These are phyloP conservation scores for Termitomyces sp. DNA, from an alignment of 768 basidiomycete species.

Conservation along the genomic window DNA sequence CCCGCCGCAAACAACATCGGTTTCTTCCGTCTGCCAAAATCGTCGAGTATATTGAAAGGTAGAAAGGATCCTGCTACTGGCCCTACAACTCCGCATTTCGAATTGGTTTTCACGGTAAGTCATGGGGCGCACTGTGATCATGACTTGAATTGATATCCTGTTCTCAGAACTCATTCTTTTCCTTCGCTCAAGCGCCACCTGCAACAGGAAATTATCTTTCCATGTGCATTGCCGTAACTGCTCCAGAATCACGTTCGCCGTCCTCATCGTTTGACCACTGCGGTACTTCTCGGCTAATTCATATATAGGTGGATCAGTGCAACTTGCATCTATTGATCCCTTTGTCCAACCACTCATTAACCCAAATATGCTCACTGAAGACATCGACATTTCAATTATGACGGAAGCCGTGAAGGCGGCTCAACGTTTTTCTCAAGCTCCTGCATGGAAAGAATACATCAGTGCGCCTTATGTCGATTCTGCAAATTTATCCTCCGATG, in stretches of 20 bases:
- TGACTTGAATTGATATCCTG: not conserved
- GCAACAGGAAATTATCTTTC: slow-evolving; percentile 13
- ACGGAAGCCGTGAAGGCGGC: slow-evolving; percentile 4
- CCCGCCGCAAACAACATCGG: slow-evolving; percentile 14
- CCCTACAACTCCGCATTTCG: slow-evolving; percentile 22
- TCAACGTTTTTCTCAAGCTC: slow-evolving; percentile 1
- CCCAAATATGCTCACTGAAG: slow-evolving; percentile 9
- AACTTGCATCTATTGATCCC: slow-evolving; percentile 11
- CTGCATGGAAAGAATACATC: slow-evolving; percentile 10
- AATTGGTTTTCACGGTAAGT: slow-evolving; percentile 14
- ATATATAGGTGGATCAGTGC: slow-evolving; percentile 9
- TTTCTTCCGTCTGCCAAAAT: slow-evolving; percentile 18
- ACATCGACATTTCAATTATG: slow-evolving; percentile 9
- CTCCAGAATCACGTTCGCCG: slow-evolving; percentile 16
- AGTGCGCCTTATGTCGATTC: slow-evolving; percentile 1
- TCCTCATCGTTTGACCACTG: not conserved
- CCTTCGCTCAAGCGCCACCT: slow-evolving; percentile 9
- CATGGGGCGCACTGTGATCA: too few species aligned
- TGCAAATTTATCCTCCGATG: slow-evolving; percentile 8
- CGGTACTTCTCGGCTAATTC: too few species aligned
- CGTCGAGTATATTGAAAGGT: slow-evolving; percentile 8
- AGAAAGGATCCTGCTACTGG: slow-evolving; percentile 24
- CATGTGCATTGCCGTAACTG: slow-evolving; percentile 5
- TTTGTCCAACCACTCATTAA: slow-evolving; percentile 15
- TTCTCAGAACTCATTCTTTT: slow-evolving; percentile 10